phyloP scores from a whole-genome alignment of 495 filamentous ascomycete species.

The Lasiosphaeria miniovina region DNA sequence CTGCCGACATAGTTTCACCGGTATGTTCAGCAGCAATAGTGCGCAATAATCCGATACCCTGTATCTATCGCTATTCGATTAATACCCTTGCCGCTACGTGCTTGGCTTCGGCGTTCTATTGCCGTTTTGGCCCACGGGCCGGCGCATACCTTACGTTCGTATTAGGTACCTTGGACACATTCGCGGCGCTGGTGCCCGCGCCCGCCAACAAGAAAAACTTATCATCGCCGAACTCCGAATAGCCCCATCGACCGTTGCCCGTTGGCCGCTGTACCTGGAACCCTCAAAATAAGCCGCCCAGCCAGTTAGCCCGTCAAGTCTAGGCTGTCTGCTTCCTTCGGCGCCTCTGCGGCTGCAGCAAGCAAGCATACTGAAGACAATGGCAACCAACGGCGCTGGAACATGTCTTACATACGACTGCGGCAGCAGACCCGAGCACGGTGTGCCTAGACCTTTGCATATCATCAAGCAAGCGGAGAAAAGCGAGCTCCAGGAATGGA shows the following conservation, averaged over 20 bases:
- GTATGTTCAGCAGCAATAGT: constrained; percentile 11
- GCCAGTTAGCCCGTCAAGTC: too few relatives aligned
- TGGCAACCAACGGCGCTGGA: not conserved
- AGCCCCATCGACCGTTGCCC: too few relatives aligned
- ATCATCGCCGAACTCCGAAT: too few relatives aligned
- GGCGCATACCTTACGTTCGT: too few relatives aligned
- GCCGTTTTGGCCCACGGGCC: not conserved
- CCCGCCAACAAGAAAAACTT: too few relatives aligned
- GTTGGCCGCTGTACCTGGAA: too few relatives aligned
- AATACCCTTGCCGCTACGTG: not conserved
- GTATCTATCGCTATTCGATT: not conserved
- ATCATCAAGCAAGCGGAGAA: constrained; percentile 27
- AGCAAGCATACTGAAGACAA: not conserved
- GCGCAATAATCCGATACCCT: constrained; percentile 1
- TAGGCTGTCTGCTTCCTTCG: too few relatives aligned
- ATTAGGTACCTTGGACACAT: too few relatives aligned
- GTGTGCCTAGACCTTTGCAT: constrained; percentile 29
- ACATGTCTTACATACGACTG: not conserved
- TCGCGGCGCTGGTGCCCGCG: too few relatives aligned
- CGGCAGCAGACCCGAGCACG: not conserved
- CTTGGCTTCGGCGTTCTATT: not conserved
- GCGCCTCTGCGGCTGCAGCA: not conserved
- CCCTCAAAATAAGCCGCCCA: too few relatives aligned
- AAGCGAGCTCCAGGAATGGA: constrained; percentile 2
- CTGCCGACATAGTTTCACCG: constrained; percentile 13